Base-by-base conservation (phyloP, 2,329 filamentous ascomycete genomes). In the Scorias spongiosa region DNA sequence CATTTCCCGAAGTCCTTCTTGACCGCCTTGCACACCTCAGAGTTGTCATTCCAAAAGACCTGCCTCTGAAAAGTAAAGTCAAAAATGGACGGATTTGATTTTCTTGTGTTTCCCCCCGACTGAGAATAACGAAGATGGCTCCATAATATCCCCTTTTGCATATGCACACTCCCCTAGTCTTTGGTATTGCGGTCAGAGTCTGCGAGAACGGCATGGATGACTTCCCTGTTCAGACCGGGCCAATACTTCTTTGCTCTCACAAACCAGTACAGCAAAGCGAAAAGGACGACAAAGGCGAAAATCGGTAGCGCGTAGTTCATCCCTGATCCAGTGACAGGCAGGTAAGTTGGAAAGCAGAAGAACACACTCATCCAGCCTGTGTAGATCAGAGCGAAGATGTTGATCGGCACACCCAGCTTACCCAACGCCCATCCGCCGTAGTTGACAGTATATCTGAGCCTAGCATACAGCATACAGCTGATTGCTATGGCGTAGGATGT, bases 271-370 rank as follows among this genome's bases (percentile, higher is more conserved):
- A 40, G 42, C 12, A 51, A 11, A 12, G 53, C 51, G 17, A 50
- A 26, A 15, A 56, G 26, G 14, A 52, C 40, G 4, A 56, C 51
- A 26, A 47, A 44, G 2, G 46, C 48, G 17, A 51, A 45, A n/a
- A 53, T 55, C 7, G 53, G 51, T 29, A 51, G 45, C 18, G 50
- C 48, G 32, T 53, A 55, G 17, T 56, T 56, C 46, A 54, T 50
- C 26, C 50, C 48, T 15, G 42, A 38, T 1, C 34, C 53, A 2
- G 48, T 51, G 34, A 56, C 49, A 1, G 54, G 51, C 10, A 56
- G 46, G 9, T 48, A 50, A 10, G 44, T 48, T 2, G 51, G 54
- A 29, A 54, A 55, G 8, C 46, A 46, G n/a, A 56, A 43, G 46
- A 50, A 53, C 34, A 56, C 40, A 10, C 47, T 50, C 26, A 53